Base-by-base conservation (phyloP, 345 rosid genomes). In the Odontarrhena argentea region DNA sequence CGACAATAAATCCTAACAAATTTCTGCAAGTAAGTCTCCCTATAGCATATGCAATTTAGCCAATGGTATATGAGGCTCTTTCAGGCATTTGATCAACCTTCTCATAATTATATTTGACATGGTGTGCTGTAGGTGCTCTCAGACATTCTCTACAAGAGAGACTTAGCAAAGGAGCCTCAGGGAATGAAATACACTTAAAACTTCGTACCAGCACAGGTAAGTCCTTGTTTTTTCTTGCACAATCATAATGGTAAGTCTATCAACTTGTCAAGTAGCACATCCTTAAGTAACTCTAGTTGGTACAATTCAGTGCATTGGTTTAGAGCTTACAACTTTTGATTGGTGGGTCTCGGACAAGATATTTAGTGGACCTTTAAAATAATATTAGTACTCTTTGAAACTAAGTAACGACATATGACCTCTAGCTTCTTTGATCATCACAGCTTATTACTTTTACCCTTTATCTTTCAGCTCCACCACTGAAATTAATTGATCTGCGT, bases 171-270 rank as follows among this genome's bases (percentile, higher is more conserved):
- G 22, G 22, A 18, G 22, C 22, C 41, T 81, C 94, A 7, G 96
- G 97, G 63, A 85, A 75, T 82, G 93, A 91, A 83, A 94, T 94
- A 68, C 73, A 82, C 69, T 73, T 94, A 65, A 91, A 88, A 78
- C 87, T 94, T 74, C 87, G 93, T 51, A 89, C 99, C 7, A 86
- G 97, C 72, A 86, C 99, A 70, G 97, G 99, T 86, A 59, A 51
- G 63, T 14, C 35, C 51, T 44, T 32, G 4, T 32, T 63, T 48
- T 35, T 52, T 53, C 35, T 61, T 54, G 47, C 67, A 69, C 44
- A 63, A 48, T 60, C 63, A 52, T 54, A 57, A 65, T 57, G 70
- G 52, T 49, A 68, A 67, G 25, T 12, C 11, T 38, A 32, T 24
- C 42, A 38, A 61, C 52, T 38, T 28, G 13, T 68, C 50, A 55